These are phyloP conservation scores for Populus deltoides DNA, from an alignment of 345 rosid genomes.

Conservation along the genomic window DNA sequence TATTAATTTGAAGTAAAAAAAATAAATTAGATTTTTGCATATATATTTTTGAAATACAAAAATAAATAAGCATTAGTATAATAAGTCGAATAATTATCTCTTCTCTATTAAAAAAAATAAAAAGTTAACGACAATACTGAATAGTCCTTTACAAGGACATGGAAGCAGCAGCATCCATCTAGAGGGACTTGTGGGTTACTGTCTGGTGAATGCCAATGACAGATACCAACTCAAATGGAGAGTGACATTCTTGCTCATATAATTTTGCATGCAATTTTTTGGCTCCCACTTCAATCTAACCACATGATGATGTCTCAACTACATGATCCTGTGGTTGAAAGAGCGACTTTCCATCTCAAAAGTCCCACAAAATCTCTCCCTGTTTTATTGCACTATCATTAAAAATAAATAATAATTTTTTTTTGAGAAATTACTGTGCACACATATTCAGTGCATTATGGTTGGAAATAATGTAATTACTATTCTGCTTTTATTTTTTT, in stretches of 20 bases:
- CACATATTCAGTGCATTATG: too few species aligned
- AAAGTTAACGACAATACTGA: too few species aligned
- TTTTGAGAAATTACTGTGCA: too few species aligned
- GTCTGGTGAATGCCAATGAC: conserved; percentile 51
- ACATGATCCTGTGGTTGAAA: conserved; percentile 20
- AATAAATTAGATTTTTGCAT: not conserved
- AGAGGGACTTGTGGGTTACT: conserved; percentile 11
- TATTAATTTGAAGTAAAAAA: not conserved
- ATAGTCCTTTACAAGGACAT: conserved; percentile 4
- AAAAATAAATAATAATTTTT: too few species aligned
- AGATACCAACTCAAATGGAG: conserved; percentile 42
- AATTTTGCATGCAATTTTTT: not conserved
- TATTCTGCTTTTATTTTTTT: too few species aligned
- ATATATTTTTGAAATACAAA: too few species aligned
- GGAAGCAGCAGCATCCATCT: conserved; percentile 13
- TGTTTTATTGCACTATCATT: not conserved
- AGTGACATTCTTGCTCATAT: conserved; percentile 10
- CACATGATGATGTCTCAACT: conserved; percentile 33
- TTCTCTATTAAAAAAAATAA: too few species aligned
- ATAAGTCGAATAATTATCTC: too few species aligned
- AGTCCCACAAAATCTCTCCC: not conserved
- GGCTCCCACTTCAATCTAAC: conserved; percentile 10
- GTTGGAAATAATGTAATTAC: too few species aligned
- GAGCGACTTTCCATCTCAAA: conserved; percentile 16
- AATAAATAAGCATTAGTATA: too few species aligned